Evolutionary conservation across 805 yeast genomes (phyloP).

Genomic region (Zygosaccharomyces lentus): DNA sequence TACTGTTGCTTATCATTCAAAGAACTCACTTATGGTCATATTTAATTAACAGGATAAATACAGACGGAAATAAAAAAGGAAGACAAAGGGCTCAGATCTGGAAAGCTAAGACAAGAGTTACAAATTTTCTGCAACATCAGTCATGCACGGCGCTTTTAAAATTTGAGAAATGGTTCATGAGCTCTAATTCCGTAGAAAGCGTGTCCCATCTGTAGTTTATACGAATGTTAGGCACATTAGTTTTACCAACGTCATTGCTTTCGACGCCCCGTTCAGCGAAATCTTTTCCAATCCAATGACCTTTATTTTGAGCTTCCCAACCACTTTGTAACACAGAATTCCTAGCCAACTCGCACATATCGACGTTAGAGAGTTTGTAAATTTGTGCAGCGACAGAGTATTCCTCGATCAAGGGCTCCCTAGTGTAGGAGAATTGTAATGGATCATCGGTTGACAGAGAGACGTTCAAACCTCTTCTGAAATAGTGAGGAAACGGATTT

Average conservation of each 20-base stretch:
- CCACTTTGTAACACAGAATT: conserved; percentile 94
- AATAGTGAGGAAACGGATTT: conserved; percentile 89
- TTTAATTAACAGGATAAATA: neutral
- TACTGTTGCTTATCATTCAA: neutral
- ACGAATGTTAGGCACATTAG: conserved; percentile 91
- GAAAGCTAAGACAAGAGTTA: neutral
- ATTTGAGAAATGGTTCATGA: conserved; percentile 55
- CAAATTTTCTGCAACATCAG: neutral
- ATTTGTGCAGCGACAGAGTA: conserved; percentile 98
- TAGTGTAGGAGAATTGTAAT: conserved; percentile 90
- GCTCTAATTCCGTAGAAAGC: conserved; percentile 60
- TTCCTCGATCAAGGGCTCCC: conserved; percentile 96
- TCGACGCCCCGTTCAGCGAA: conserved; percentile 56
- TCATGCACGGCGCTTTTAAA: conserved; percentile 13
- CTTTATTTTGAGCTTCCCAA: conserved; percentile 79
- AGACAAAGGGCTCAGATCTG: neutral
- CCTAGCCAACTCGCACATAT: conserved; percentile 93
- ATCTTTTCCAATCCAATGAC: conserved; percentile 85
- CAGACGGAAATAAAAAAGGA: neutral
- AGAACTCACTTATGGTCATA: neutral
- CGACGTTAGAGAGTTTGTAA: conserved; percentile 88
- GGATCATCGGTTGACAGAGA: conserved; percentile 97
- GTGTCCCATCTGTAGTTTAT: conserved; percentile 82
- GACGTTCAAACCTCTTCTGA: conserved; percentile 89
- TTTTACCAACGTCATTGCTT: conserved; percentile 87